These are phyloP conservation scores for Pyrenula aspistea DNA, from an alignment of 495 filamentous ascomycete species.

Conservation along the genomic window DNA sequence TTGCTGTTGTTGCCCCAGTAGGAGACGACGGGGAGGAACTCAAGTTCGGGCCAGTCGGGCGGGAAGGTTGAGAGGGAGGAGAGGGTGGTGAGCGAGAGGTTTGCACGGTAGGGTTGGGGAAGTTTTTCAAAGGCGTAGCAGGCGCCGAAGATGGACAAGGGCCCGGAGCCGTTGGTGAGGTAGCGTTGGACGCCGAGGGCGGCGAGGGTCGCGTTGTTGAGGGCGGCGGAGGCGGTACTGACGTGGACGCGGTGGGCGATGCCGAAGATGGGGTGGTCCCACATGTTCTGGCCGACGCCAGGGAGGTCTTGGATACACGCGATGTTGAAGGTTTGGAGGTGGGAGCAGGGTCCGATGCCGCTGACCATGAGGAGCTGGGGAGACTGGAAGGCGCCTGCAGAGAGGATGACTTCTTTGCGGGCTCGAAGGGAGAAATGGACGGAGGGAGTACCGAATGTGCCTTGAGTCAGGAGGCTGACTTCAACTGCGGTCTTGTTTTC, in stretches of 20 bases:
- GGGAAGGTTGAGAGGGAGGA: slow-evolving; percentile 28
- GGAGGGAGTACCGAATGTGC: too few relatives aligned
- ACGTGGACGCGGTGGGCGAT: slow-evolving; percentile 15
- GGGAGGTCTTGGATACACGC: slow-evolving; percentile 26
- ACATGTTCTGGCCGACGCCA: slow-evolving; percentile 41
- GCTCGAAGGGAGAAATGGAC: slow-evolving; percentile 20
- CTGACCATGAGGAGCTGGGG: slow-evolving; percentile 39
- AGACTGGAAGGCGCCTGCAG: slow-evolving; percentile 32
- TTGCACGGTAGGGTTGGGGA: slow-evolving; percentile 10
- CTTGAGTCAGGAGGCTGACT: too few relatives aligned
- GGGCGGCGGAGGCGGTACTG: slow-evolving; percentile 4
- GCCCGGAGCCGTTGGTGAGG: neutral
- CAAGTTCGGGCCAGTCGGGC: slow-evolving; percentile 47
- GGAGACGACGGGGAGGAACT: slow-evolving; percentile 26
- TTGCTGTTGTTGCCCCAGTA: slow-evolving; percentile 30
- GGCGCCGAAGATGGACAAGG: neutral
- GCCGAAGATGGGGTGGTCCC: slow-evolving; percentile 4
- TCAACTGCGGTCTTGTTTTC: slow-evolving; percentile 21
- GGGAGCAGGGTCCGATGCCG: slow-evolving; percentile 22
- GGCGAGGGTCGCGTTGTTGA: too few relatives aligned
- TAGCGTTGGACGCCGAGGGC: too few relatives aligned
- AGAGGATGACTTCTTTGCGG: slow-evolving; percentile 34
- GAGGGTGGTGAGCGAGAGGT: neutral
- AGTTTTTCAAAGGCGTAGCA: slow-evolving; percentile 7
- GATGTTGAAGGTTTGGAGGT: slow-evolving; percentile 20